phyloP scores from a whole-genome alignment of 768 basidiomycete species.

The Omphalotus guepiniiformis region DNA sequence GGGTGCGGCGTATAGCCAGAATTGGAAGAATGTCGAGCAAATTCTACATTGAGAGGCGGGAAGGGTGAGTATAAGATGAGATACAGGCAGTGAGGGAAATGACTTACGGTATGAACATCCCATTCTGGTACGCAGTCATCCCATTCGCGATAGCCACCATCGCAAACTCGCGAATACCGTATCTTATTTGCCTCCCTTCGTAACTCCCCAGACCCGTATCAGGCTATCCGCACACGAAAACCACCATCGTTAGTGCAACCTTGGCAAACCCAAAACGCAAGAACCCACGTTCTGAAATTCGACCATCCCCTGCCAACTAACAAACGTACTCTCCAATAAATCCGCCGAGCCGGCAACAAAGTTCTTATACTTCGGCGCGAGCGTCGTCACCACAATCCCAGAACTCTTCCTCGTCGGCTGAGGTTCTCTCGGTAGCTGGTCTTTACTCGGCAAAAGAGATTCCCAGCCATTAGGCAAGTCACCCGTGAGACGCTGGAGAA shows the following conservation, averaged over 20 bases:
- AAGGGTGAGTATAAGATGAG: not conserved
- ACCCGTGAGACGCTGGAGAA: slow-evolving; percentile 9
- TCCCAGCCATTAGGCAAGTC: slow-evolving; percentile 11
- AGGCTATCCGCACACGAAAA: slow-evolving; percentile 5
- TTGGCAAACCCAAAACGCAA: not conserved
- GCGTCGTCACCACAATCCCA: slow-evolving; percentile 8
- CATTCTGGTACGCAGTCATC: slow-evolving; percentile 11
- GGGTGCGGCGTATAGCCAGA: slow-evolving; percentile 11
- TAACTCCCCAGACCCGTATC: slow-evolving; percentile 11
- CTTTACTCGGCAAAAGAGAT: slow-evolving; percentile 6
- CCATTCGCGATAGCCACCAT: slow-evolving; percentile 14
- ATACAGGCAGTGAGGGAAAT: slow-evolving; percentile 3
- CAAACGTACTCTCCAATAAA: slow-evolving; percentile 13
- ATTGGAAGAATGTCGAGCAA: slow-evolving; percentile 8
- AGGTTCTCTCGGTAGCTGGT: slow-evolving; percentile 7
- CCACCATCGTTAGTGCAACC: too few relatives aligned
- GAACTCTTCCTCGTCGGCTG: slow-evolving; percentile 13
- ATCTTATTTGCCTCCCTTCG: slow-evolving; percentile 11
- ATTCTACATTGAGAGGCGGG: too few relatives aligned
- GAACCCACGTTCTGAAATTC: slow-evolving; percentile 11
- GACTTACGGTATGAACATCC: slow-evolving; percentile 14
- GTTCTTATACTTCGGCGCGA: slow-evolving; percentile 11
- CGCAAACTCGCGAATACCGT: slow-evolving; percentile 14
- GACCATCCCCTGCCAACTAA: slow-evolving; percentile 8
- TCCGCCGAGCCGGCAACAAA: slow-evolving; percentile 13